phyloP scores from a whole-genome alignment of 371 early-diverging fungal species.

The Sanchytrium tribonematis region DNA sequence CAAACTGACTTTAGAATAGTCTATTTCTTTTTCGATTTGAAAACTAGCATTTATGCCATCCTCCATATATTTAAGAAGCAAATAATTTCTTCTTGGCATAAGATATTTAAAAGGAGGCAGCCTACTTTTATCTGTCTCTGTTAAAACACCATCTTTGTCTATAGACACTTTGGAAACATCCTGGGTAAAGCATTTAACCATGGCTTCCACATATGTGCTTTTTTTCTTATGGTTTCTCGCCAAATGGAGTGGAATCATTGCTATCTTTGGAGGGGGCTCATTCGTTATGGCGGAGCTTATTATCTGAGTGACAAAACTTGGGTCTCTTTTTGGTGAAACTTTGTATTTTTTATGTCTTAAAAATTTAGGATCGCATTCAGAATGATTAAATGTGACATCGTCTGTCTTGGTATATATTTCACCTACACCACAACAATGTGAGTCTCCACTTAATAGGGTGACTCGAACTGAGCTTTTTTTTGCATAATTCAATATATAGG shows the following conservation, averaged over 20 bases:
- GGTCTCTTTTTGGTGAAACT: background rate
- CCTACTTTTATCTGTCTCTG: background rate
- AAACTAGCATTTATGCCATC: background rate
- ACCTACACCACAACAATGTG: conserved; percentile 40
- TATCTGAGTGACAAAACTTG: background rate
- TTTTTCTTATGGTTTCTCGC: background rate
- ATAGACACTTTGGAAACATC: background rate
- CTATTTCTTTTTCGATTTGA: background rate
- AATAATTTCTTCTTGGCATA: background rate
- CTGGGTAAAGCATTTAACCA: background rate
- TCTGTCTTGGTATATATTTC: background rate
- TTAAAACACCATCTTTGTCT: background rate
- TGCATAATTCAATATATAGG: conserved; percentile 30
- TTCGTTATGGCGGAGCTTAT: background rate
- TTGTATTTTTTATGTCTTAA: background rate
- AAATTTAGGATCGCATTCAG: background rate
- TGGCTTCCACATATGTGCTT: background rate
- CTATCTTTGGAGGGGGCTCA: background rate
- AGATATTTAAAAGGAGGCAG: background rate
- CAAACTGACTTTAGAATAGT: background rate
- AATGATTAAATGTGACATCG: background rate
- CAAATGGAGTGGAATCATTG: background rate
- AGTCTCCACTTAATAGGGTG: conserved; percentile 54
- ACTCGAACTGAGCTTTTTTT: conserved; percentile 30
- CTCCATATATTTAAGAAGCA: background rate